A percentile compares a stretch with the other conserved stretches of the same genome.
phyloP scores from a whole-genome alignment of 2,329 filamentous ascomycete species.

The Gaeumannomyces sp. region DNA sequence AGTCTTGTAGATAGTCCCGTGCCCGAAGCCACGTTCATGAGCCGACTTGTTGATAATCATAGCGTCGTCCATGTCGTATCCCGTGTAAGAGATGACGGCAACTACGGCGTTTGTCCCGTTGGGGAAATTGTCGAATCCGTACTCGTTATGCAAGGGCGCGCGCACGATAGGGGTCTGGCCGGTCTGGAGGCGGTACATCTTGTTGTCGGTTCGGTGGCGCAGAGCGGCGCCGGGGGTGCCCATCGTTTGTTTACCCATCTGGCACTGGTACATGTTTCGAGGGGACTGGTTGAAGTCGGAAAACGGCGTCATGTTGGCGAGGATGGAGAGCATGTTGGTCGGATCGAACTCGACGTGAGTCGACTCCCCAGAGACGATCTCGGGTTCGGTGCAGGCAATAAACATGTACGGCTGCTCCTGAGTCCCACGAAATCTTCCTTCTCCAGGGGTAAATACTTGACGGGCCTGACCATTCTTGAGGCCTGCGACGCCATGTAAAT shows the following conservation, averaged over 20 bases:
- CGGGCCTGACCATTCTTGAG: constrained; percentile 81
- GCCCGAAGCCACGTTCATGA: constrained; percentile 90
- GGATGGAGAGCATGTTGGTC: constrained; percentile 93
- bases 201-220: constrained; percentile 90
- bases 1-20: constrained; percentile 96
- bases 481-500: constrained; percentile 87
- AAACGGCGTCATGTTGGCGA: constrained; percentile 98
- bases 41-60: constrained; percentile 99
- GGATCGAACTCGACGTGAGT: constrained; percentile 93
- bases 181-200: constrained; percentile 88
- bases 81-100: constrained; percentile 96
- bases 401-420: constrained; percentile 98
- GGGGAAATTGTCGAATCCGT: constrained; percentile 96
- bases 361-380: constrained; percentile 80
- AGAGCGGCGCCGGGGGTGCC: constrained; percentile 85
- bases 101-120: constrained; percentile 95
- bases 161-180: constrained; percentile 93
- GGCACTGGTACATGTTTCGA: constrained; percentile 98
- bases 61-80: constrained; percentile 99
- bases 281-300: constrained; percentile 98
- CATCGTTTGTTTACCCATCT: constrained; percentile 99
- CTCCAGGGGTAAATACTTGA: constrained; percentile 84
- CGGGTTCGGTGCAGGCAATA: constrained; percentile 83
- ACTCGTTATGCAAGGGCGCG: constrained; percentile 87
- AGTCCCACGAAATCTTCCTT: constrained; percentile 81